Base-by-base conservation (phyloP, 352 stramenopile genomes). In the Phytophthora pistaciae region DNA sequence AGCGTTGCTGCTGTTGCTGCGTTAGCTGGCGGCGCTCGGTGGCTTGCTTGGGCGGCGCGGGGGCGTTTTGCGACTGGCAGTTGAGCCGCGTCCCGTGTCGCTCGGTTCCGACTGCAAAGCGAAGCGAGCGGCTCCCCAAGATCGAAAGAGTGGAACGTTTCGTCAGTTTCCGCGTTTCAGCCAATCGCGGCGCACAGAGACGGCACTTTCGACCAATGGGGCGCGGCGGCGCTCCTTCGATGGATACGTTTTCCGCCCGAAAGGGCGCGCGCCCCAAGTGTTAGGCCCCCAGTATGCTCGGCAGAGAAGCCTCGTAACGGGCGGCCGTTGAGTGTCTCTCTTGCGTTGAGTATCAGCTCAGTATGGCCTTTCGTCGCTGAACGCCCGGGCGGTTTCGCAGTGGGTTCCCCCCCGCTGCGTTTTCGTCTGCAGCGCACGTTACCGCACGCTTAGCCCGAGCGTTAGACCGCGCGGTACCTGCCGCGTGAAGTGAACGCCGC, bases 91-190 rank as follows among this genome's bases (percentile, higher is more conserved):
- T 79, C 67, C 72, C 72, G 74, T 62, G 42, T 36, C 25, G 53
- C 44, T 3, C 53, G 25, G 29, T 61, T 36, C 31, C 50, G 50
- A 75, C 40, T 56, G 54, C 21, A 29, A 53, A 53, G 25, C 49
- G 48, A 29, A 63, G 54, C 52, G 31, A 3, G 67, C 72, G 67
- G 55, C 75, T 75, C 52, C 70, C 56, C 59, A 76, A 82, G 74
- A 79, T 78, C 66, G 56, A 78, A 70, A 71, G 64, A 63, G 67
- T 73, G 75, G 62, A 76, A 77, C 67, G 61, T 76, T 83, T 81
- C 63, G 67, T 64, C 69, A 56, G 60, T 81, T 83, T 78, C 46
- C 38, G 29, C 20, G 29, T 64, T 59, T 63, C 36, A 33, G 48
- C 67, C 62, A 70, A 73, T 80, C 11, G n/a, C 0, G 40, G 23